Evolutionary conservation across 176 grass and related monocot species (phyloP).

Genomic region (Pontederia crassipes): DNA sequence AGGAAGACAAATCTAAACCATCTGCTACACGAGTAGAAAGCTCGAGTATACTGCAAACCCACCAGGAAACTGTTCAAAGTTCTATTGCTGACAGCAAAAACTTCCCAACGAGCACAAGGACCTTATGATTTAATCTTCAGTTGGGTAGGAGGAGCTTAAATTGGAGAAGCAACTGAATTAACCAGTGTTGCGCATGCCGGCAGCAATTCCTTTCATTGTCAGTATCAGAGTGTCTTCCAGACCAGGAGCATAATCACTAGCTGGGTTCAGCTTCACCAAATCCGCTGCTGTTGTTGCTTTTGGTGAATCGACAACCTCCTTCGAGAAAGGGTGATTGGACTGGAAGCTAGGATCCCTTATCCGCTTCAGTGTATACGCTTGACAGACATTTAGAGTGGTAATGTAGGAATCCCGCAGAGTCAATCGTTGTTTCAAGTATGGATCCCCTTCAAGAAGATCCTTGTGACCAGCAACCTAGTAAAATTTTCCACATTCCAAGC

Average conservation of each 20-base stretch:
- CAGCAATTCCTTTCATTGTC: conserved; percentile 74
- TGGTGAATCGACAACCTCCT: conserved; percentile 25
- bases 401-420: conserved; percentile 66
- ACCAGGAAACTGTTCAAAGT: no score
- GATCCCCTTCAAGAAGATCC: conserved; percentile 43
- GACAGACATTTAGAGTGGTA: conserved; percentile 63
- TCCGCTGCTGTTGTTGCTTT: conserved; percentile 21
- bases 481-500: not conserved
- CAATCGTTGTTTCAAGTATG: conserved; percentile 51
- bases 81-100: no score
- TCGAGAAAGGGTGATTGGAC: conserved; percentile 26
- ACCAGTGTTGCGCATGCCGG: conserved; percentile 69
- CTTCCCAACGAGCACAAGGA: no score
- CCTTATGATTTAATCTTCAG: no score
- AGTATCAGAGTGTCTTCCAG: conserved; percentile 81
- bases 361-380: conserved; percentile 51
- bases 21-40: no score
- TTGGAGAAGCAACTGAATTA: conserved; percentile 11
- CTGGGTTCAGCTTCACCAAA: conserved; percentile 52
- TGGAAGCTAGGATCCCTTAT: conserved; percentile 39
- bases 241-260: conserved; percentile 49
- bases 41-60: no score
- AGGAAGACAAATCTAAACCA: no score
- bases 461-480: conserved; percentile 51
- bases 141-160: not conserved